These are phyloP conservation scores for Apiospora aurea DNA, from an alignment of 2,329 filamentous ascomycete species.

Conservation along the genomic window DNA sequence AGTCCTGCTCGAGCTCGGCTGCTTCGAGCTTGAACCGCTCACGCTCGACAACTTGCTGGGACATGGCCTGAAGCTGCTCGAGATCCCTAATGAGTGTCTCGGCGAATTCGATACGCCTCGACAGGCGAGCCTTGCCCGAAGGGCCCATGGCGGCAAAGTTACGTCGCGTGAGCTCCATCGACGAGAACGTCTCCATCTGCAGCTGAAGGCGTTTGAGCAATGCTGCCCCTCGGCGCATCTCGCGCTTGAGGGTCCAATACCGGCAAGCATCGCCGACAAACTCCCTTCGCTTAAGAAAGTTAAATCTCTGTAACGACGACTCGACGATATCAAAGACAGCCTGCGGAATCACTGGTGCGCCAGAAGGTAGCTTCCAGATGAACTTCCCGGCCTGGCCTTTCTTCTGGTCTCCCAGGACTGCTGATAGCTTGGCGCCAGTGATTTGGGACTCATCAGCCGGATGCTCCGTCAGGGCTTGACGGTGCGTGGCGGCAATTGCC, in stretches of 20 bases:
- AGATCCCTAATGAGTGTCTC: constrained; percentile 78
- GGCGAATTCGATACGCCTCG: constrained; percentile 88
- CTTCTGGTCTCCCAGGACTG: constrained; percentile 77
- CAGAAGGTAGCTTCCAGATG: constrained; percentile 92
- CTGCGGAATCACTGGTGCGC: constrained; percentile 91
- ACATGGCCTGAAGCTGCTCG: constrained; percentile 74
- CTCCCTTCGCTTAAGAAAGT: constrained; percentile 83
- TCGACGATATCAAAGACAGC: constrained; percentile 88
- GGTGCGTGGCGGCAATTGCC: constrained; percentile 77
- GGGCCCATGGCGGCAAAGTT: constrained; percentile 97
- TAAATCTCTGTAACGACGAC: constrained; percentile 81
- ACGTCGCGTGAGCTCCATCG: constrained; percentile 93
- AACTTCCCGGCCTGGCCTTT: constrained; percentile 73
- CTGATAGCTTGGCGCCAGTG: constrained; percentile 81
- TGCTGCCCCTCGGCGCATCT: constrained; percentile 88
- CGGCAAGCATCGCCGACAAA: constrained; percentile 92
- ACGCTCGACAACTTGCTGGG: constrained; percentile 74
- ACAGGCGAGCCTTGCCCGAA: constrained; percentile 77
- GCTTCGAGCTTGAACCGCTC: constrained; percentile 81
- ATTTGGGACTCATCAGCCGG: constrained; percentile 83
- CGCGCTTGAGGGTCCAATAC: constrained; percentile 97
- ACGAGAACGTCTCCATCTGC: constrained; percentile 95
- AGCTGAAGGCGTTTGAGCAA: constrained; percentile 91
- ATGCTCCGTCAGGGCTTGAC: constrained; percentile 69
- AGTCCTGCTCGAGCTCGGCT: constrained; percentile 75